Evolutionary conservation across 208 protist genomes (phyloP).

Genomic region (Trypanosoma congolense): DNA sequence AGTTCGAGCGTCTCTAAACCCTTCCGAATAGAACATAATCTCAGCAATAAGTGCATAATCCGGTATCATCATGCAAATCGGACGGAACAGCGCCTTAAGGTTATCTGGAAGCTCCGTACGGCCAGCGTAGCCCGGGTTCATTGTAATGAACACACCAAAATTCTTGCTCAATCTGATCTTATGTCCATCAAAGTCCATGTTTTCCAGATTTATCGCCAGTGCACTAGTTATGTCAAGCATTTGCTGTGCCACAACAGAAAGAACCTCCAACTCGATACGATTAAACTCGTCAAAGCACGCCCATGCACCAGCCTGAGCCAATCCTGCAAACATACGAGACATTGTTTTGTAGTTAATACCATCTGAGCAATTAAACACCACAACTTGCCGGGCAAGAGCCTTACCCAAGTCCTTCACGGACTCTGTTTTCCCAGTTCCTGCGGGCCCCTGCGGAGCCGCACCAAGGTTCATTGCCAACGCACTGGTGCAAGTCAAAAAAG

Average conservation of each 20-base stretch:
- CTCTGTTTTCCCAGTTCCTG: slow-evolving; percentile 97
- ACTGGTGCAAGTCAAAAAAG: slow-evolving; percentile 91
- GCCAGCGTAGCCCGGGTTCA: slow-evolving; percentile 98
- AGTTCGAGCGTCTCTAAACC: slow-evolving; percentile 92
- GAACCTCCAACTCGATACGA: slow-evolving; percentile 95
- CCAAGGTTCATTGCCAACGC: slow-evolving; percentile 94
- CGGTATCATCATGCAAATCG: slow-evolving; percentile 97
- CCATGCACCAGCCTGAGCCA: slow-evolving; percentile 93
- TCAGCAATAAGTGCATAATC: slow-evolving; percentile 96
- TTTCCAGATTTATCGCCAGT: slow-evolving; percentile 67
- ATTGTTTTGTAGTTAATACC: slow-evolving; percentile 96
- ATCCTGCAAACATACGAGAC: slow-evolving; percentile 95
- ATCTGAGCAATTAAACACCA: slow-evolving; percentile 97
- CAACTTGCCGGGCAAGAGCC: slow-evolving; percentile 86
- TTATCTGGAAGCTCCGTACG: slow-evolving; percentile 97
- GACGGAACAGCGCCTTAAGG: slow-evolving; percentile 96
- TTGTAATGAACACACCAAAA: slow-evolving; percentile 97
- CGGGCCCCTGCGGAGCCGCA: slow-evolving; percentile 92
- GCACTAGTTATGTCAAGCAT: slow-evolving; percentile 94
- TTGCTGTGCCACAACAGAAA: slow-evolving; percentile 95
- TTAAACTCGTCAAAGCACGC: slow-evolving; percentile 98
- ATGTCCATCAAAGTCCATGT: slow-evolving; percentile 93
- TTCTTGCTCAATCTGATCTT: slow-evolving; percentile 88
- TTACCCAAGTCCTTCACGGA: slow-evolving; percentile 94
- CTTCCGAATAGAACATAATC: slow-evolving; percentile 97